A percentile compares a stretch with the other conserved stretches of the same genome.
phyloP scores from a whole-genome alignment of 225 moss, liverwort and hornwort species.

The Sphagnum tenellum region DNA sequence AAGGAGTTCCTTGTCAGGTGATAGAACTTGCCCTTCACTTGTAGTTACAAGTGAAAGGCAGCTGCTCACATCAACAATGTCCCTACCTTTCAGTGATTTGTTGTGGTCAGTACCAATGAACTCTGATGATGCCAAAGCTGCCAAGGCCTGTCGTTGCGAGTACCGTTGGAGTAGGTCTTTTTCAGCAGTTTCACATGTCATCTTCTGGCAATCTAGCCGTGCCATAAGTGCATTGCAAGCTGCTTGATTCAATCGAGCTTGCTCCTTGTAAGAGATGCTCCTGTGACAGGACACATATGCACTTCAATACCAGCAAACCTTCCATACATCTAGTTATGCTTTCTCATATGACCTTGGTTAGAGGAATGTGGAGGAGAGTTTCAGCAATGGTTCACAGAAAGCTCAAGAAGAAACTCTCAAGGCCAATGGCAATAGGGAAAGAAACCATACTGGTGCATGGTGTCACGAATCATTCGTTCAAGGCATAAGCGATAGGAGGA shows the following conservation, averaged over 20 bases:
- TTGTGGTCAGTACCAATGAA: no score
- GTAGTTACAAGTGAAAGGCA: slow-evolving; percentile 25
- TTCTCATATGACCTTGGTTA: no score
- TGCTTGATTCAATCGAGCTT: slow-evolving; percentile 46
- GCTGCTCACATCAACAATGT: slow-evolving; percentile 44
- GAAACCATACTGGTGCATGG: slow-evolving; percentile 52
- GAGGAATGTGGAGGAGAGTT: not conserved
- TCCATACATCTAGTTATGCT: not conserved
- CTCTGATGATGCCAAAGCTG: slow-evolving; percentile 5
- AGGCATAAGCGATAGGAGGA: slow-evolving; percentile 36
- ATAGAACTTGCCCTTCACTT: slow-evolving; percentile 4
- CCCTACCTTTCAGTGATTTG: not conserved
- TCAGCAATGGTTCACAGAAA: not conserved
- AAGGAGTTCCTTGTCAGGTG: slow-evolving; percentile 1
- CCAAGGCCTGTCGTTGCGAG: slow-evolving; percentile 29
- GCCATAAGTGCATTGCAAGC: slow-evolving; percentile 45
- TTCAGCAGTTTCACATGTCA: slow-evolving; percentile 37
- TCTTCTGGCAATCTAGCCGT: slow-evolving; percentile 46
- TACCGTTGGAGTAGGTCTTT: slow-evolving; percentile 40
- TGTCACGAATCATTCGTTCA: slow-evolving; percentile 40
- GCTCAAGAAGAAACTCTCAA: no score
- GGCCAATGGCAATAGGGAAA: not conserved
- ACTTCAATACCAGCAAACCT: no score
- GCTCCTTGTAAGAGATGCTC: slow-evolving; percentile 50
- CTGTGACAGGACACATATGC: slow-evolving; percentile 4